Evolutionary conservation across 257 asterid genomes (phyloP).

Genomic region (Nicotiana knightiana): DNA sequence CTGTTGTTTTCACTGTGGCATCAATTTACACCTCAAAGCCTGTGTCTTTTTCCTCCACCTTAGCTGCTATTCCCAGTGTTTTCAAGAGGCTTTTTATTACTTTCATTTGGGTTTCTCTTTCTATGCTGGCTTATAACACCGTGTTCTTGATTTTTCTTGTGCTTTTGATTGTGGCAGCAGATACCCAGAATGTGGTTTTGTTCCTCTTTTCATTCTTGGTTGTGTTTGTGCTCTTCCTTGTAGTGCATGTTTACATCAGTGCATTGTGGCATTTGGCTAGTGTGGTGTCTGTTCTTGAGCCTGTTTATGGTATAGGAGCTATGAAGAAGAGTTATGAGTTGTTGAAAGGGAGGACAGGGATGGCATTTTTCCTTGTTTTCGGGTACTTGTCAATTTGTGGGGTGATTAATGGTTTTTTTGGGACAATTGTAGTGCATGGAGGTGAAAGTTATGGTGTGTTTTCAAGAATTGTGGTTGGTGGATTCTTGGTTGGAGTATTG

Average conservation of each 20-base stretch:
- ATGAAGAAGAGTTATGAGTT: slow-evolving; percentile 72
- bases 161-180: slow-evolving; percentile 58
- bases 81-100: slow-evolving; percentile 73
- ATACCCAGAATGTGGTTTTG: slow-evolving; percentile 47
- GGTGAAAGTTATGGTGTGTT: slow-evolving; percentile 59
- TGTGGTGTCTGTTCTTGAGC: slow-evolving; percentile 83
- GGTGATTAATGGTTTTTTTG: slow-evolving; percentile 50
- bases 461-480: slow-evolving; percentile 69
- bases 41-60: slow-evolving; percentile 62
- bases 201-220: slow-evolving; percentile 49
- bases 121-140: slow-evolving; percentile 58
- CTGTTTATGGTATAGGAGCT: slow-evolving; percentile 60
- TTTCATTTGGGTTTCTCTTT: slow-evolving; percentile 66
- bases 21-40: slow-evolving; percentile 83
- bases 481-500: slow-evolving; percentile 77
- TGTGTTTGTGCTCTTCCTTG: slow-evolving; percentile 54
- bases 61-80: slow-evolving; percentile 77
- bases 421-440: slow-evolving; percentile 74
- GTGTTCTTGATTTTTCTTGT: slow-evolving; percentile 55
- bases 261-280: slow-evolving; percentile 96
- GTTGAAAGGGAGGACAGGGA: slow-evolving; percentile 51
- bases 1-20: slow-evolving; percentile 90
- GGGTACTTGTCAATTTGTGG: slow-evolving; percentile 63
- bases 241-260: slow-evolving; percentile 77
- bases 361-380: slow-evolving; percentile 62